Evolutionary conservation across 371 early-diverging fungal species (phyloP), one percentile per base, ranked within the genome.

Genomic region (Mortierella sp.): DNA sequence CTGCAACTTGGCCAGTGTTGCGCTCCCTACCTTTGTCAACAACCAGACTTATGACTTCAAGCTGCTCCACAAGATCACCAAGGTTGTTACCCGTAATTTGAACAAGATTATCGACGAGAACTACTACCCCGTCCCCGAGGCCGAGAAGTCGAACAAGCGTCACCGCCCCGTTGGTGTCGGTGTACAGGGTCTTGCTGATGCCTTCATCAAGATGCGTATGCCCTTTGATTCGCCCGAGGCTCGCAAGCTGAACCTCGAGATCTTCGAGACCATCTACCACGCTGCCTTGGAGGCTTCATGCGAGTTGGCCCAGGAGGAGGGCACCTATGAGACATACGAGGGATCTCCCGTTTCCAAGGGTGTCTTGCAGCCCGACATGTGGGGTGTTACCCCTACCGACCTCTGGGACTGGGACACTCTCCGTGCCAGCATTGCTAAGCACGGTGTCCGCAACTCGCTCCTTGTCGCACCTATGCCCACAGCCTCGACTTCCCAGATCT

Each of bases 401-500:
- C 92, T 93, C 71, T 97, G 96, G 96, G 97, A 99, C 91, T 99
- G 99, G 99, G 91, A 91, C 38, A 89, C 86, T 0, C 92, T 99
- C 38, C 94, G 98, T 48, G 91, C 90, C n/a, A 91, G 93, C 75
- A 97, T 99, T 76, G 93, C 94, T 44, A 81, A 95, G 84, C 91
- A 95, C 84, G 99, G 99, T 78, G 96, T 98, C n/a, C 96, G 99
- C 74, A 99, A 99, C 93, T 97, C 97, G 34, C 91, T 99, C n/a
- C 90, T 99, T 26, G 93, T 99, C 8, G 99, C 99, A 16, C 99
- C 99, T 6, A 99, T 99, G 99, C 99, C 99, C 19, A 99, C 99
- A 0, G 99, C 99, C 1, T 97, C 97, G 28, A 99, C 99, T 7
- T 98, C 99, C 24, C 99, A 99, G 90, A 99, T 99, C 74, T 93